These are phyloP conservation scores for Rauvolfia tetraphylla DNA, from an alignment of 257 asterid species.

Conservation along the genomic window DNA sequence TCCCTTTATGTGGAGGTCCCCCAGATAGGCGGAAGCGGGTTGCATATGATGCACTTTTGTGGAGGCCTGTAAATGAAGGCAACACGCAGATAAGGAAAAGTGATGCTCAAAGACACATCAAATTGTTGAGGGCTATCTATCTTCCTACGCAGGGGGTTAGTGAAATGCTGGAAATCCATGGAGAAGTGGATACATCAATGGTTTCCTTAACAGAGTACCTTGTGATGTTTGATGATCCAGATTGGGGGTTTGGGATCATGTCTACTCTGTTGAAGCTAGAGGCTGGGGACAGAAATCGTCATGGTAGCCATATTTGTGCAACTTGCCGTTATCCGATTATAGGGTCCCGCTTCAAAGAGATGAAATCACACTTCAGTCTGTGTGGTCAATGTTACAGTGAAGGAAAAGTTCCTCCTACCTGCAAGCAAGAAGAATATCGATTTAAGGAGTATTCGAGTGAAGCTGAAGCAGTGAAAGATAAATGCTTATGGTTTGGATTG, in stretches of 20 bases:
- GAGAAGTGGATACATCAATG: conserved; percentile 53
- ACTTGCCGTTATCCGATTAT: conserved; percentile 84
- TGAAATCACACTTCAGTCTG: conserved; percentile 65
- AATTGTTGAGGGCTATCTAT: conserved; percentile 72
- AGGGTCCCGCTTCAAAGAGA: conserved; percentile 92
- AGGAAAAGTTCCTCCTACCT: conserved; percentile 73
- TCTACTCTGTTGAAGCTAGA: conserved; percentile 75
- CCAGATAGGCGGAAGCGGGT: conserved; percentile 74
- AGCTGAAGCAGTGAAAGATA: conserved; percentile 85
- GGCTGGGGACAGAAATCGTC: conserved; percentile 82
- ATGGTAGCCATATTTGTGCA: conserved; percentile 76
- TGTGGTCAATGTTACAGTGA: conserved; percentile 87
- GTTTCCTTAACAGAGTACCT: conserved; percentile 59
- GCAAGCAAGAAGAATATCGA: conserved; percentile 79
- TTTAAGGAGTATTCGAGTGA: conserved; percentile 84
- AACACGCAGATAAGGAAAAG: conserved; percentile 56
- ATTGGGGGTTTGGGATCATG: conserved; percentile 88
- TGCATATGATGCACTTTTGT: conserved; percentile 77
- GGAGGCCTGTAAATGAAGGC: conserved; percentile 92
- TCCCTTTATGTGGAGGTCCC: conserved; percentile 85
- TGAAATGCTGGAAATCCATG: conserved; percentile 78
- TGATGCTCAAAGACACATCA: conserved; percentile 70
- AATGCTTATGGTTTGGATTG: conserved; percentile 77
- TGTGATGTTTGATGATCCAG: conserved; percentile 81
- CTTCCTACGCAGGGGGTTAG: conserved; percentile 77